phyloP scores from a whole-genome alignment of 306 rosid genomes.

The Castanea mollissima region DNA sequence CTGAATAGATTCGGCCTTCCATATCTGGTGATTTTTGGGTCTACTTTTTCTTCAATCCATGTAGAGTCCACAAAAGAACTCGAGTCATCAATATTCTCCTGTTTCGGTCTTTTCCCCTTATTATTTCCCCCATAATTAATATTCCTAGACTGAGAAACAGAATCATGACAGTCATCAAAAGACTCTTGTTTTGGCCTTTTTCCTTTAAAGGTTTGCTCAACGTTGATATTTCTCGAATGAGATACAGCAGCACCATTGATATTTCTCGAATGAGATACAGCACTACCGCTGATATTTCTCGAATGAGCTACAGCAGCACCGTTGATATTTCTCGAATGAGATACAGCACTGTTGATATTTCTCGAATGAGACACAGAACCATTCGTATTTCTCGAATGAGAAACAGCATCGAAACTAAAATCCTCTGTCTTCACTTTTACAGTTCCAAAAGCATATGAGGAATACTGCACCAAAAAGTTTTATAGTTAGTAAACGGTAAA shows the following conservation, averaged over 20 bases:
- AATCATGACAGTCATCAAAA: conserved; percentile 31
- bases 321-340: conserved; percentile 21
- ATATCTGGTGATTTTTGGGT: conserved; percentile 25
- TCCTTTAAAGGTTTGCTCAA: conserved; percentile 39
- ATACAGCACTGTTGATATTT: conserved; percentile 2
- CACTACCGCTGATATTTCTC: too few species aligned
- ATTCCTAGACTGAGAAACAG: conserved; percentile 18
- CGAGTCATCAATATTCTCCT: conserved; percentile 48
- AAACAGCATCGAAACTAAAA: conserved; percentile 24
- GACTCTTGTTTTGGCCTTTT: conserved; percentile 61
- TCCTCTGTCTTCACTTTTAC: conserved; percentile 50
- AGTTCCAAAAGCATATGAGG: conserved; percentile 27
- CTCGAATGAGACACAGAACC: background rate
- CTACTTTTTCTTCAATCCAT: conserved; percentile 61
- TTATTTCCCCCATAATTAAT: conserved; percentile 23
- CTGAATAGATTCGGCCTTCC: conserved; percentile 34
- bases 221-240: conserved; percentile 31
- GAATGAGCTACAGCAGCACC: too few species aligned
- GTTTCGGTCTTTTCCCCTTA: conserved; percentile 62
- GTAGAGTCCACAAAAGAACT: conserved; percentile 29
- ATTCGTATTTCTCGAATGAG: conserved; percentile 30
- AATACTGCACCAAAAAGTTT: conserved; percentile 34
- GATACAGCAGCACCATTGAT: conserved; percentile 14
- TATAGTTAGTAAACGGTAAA: conserved; percentile 20
- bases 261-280: too few species aligned